Evolutionary conservation across 2,329 filamentous ascomycete species (phyloP).

Genomic region (Epichloe uncinata): DNA sequence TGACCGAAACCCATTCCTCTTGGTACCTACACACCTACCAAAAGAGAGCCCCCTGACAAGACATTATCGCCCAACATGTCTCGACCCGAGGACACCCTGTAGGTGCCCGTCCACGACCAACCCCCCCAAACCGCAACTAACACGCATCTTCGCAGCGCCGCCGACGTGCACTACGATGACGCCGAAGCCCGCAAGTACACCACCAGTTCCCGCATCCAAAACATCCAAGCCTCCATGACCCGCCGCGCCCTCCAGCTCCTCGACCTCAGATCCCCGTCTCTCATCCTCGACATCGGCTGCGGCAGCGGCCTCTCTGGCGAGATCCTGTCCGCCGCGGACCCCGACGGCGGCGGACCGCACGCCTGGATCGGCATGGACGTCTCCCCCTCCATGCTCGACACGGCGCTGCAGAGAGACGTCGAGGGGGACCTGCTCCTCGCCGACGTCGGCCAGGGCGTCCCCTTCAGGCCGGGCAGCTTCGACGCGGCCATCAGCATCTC

Average conservation of each 20-base stretch:
- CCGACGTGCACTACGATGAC: conserved; percentile 97
- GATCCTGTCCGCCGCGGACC: conserved; percentile 63
- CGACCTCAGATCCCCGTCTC: conserved; percentile 61
- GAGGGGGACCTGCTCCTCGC: conserved; percentile 90
- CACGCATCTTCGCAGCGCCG: conserved; percentile 46
- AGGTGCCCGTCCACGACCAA: conserved; percentile 20
- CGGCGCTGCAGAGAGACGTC: conserved; percentile 81
- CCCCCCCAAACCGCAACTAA: not conserved
- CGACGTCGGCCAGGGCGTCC: conserved; percentile 90
- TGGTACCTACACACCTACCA: too few species aligned
- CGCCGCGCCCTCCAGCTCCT: conserved; percentile 86
- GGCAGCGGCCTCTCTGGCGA: conserved; percentile 90
- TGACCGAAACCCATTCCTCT: not conserved
- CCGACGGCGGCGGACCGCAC: conserved; percentile 70
- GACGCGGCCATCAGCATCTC: conserved; percentile 92
- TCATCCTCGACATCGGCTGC: conserved; percentile 95
- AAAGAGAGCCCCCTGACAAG: too few species aligned
- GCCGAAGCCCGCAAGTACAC: conserved; percentile 94
- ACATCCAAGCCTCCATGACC: conserved; percentile 92
- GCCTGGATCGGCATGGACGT: conserved; percentile 98
- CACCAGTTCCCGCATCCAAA: conserved; percentile 86
- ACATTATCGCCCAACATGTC: conserved; percentile 59
- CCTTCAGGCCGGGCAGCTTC: conserved; percentile 83
- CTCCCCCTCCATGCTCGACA: conserved; percentile 88
- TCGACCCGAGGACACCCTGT: conserved; percentile 91